Conservation (phyloP, 495 filamentous ascomycete genomes). For the Xylaria acuta region DNA sequence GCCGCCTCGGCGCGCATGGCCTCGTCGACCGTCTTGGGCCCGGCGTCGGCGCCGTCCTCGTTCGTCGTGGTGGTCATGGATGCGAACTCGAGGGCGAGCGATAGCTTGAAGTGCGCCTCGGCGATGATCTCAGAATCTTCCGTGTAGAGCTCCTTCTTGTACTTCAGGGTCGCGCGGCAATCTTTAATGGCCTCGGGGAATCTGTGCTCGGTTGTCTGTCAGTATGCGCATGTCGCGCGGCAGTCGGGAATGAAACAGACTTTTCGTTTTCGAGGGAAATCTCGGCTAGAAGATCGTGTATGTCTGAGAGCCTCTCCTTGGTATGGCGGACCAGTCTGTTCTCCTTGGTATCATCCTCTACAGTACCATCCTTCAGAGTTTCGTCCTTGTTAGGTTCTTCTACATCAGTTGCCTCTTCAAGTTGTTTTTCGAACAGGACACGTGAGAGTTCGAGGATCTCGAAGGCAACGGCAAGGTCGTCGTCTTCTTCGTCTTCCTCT, state of each 20-base stretch:
- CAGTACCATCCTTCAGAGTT: conserved; percentile 47
- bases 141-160: conserved; percentile 78
- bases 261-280: conserved; percentile 93
- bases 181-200: conserved; percentile 84
- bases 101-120: conserved; percentile 95
- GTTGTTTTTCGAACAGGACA: conserved; percentile 68
- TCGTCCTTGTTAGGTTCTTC: conserved; percentile 61
- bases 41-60: conserved; percentile 50
- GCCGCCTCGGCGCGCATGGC: conserved; percentile 76
- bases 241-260: conserved; percentile 39
- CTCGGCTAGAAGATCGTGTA: conserved; percentile 88
- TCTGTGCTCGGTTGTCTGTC: conserved; percentile 42
- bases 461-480: conserved; percentile 89
- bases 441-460: conserved; percentile 92
- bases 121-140: conserved; percentile 81
- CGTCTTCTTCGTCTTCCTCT: conserved; percentile 77
- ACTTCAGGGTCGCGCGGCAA: conserved; percentile 71
- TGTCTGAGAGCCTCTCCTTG: conserved; percentile 86
- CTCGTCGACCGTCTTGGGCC: conserved; percentile 63
- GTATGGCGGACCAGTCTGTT: conserved; percentile 63
- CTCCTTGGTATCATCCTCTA: conserved; percentile 55
- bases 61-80: conserved; percentile 70
- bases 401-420: conserved; percentile 52
- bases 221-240: conserved; percentile 23
- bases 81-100: conserved; percentile 92